These are phyloP conservation scores for Phaseolus lunatus DNA, from an alignment of 306 rosid species.

Conservation along the genomic window DNA sequence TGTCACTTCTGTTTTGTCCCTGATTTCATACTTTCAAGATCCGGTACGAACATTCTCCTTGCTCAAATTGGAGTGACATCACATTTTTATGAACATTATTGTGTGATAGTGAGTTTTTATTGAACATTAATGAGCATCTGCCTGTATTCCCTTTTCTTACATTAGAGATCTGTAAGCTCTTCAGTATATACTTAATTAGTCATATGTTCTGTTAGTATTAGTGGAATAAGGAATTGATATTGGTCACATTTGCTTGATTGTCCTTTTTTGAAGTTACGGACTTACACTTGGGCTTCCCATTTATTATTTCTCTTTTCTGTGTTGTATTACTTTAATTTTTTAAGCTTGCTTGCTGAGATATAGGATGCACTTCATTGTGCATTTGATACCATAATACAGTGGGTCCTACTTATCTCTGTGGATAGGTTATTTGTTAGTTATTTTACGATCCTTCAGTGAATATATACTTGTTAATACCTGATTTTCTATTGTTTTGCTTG, in stretches of 20 bases:
- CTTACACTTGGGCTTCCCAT: constrained; percentile 5
- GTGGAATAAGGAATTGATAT: constrained; percentile 10
- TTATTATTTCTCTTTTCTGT: constrained; percentile 32
- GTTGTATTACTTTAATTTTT: constrained; percentile 6
- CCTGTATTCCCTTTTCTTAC: constrained; percentile 19
- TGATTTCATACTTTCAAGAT: constrained; percentile 74
- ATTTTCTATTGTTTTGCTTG: constrained; percentile 39
- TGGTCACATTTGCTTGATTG: constrained; percentile 9
- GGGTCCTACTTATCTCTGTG: constrained; percentile 22
- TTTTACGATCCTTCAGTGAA: constrained; percentile 21
- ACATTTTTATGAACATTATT: constrained; percentile 29
- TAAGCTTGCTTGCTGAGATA: constrained; percentile 24
- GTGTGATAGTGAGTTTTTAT: constrained; percentile 14
- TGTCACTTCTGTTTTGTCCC: constrained; percentile 69
- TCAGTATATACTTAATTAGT: constrained; percentile 5
- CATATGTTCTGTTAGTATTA: constrained; percentile 22
- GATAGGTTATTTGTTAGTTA: constrained; percentile 8
- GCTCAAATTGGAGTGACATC: constrained; percentile 20
- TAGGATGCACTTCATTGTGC: neutral
- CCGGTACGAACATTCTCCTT: constrained; percentile 67
- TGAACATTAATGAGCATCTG: constrained; percentile 26
- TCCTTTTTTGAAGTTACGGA: neutral
- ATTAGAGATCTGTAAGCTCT: constrained; percentile 18
- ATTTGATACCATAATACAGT: constrained; percentile 28
- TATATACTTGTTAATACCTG: constrained; percentile 37